phyloP scores from a whole-genome alignment of 2,329 filamentous ascomycete species.

The Hymenoscyphus linearis region DNA sequence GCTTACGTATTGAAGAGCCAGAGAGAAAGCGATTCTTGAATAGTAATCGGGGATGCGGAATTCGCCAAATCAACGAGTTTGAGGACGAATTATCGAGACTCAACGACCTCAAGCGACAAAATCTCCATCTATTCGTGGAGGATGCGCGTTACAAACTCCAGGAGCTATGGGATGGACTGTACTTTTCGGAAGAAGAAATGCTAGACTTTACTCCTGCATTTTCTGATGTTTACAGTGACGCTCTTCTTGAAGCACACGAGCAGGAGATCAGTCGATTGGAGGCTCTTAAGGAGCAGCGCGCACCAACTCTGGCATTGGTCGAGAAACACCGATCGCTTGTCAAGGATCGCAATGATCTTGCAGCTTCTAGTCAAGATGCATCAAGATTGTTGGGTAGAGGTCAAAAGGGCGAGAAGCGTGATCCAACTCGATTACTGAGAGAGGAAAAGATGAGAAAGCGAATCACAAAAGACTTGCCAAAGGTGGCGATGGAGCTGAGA shows the following conservation, averaged over 20 bases:
- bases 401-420: constrained; percentile 87
- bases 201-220: constrained; percentile 96
- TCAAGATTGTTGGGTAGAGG: constrained; percentile 88
- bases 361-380: constrained; percentile 89
- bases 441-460: constrained; percentile 99
- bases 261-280: constrained; percentile 81
- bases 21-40: constrained; percentile 84
- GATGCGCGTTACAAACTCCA: constrained; percentile 87
- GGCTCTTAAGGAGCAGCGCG: constrained; percentile 77
- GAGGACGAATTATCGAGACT: constrained; percentile 83
- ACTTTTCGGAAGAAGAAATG: constrained; percentile 98
- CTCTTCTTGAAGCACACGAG: constrained; percentile 90
- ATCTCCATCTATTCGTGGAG: constrained; percentile 92
- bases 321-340: constrained; percentile 80
- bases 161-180: constrained; percentile 90
- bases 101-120: constrained; percentile 91
- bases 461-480: constrained; percentile 92
- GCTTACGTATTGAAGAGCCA: constrained; percentile 73
- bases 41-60: constrained; percentile 81
- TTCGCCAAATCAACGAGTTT: constrained; percentile 91
- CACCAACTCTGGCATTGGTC: constrained; percentile 74
- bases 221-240: constrained; percentile 95
- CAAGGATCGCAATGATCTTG: constrained; percentile 79
- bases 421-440: constrained; percentile 85
- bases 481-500: constrained; percentile 77